These are phyloP conservation scores for Bacterosira constricta DNA, from an alignment of 108 stramenopile genomes.

Conservation along the genomic window DNA sequence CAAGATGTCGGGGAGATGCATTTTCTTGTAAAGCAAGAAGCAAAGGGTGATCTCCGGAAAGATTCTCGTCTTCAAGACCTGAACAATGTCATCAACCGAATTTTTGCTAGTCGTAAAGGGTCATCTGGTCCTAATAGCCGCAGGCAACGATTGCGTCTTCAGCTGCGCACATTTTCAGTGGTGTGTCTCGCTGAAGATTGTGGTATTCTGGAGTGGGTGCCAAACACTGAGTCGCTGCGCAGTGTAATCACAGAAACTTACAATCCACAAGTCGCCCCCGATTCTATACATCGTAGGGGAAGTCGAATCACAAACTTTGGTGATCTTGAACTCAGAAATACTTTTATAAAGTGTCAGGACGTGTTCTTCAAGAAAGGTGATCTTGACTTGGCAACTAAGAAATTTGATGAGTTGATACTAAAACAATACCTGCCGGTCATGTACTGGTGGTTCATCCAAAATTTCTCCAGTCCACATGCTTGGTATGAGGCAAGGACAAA, in stretches of 20 bases:
- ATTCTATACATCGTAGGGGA: conserved; percentile 61
- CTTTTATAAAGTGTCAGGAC: conserved; percentile 76
- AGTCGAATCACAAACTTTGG: conserved; percentile 60
- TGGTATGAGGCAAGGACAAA: conserved; percentile 97
- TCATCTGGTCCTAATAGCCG: conserved; percentile 45
- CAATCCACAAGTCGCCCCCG: conserved; percentile 76
- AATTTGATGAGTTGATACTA: conserved; percentile 70
- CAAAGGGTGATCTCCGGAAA: conserved; percentile 97
- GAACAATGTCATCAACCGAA: conserved; percentile 95
- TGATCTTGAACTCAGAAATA: conserved; percentile 60
- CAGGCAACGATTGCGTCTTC: conserved; percentile 65
- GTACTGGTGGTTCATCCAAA: conserved; percentile 97
- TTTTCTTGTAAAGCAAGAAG: conserved; percentile 98
- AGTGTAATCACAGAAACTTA: conserved; percentile 73
- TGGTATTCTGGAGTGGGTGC: conserved; percentile 98
- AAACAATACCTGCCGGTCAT: conserved; percentile 83
- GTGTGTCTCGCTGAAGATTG: conserved; percentile 97
- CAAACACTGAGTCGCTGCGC: conserved; percentile 87
- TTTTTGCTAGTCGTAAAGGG: conserved; percentile 66
- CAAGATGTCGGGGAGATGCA: conserved; percentile 82
- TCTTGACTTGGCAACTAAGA: conserved; percentile 58
- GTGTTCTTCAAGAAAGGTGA: conserved; percentile 74
- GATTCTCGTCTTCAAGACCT: conserved; percentile 99
- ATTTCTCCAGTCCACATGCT: conserved; percentile 89
- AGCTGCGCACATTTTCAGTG: conserved; percentile 96